Evolutionary conservation across 768 basidiomycete genomes (phyloP).

Genomic region (Mycena leptocephala): DNA sequence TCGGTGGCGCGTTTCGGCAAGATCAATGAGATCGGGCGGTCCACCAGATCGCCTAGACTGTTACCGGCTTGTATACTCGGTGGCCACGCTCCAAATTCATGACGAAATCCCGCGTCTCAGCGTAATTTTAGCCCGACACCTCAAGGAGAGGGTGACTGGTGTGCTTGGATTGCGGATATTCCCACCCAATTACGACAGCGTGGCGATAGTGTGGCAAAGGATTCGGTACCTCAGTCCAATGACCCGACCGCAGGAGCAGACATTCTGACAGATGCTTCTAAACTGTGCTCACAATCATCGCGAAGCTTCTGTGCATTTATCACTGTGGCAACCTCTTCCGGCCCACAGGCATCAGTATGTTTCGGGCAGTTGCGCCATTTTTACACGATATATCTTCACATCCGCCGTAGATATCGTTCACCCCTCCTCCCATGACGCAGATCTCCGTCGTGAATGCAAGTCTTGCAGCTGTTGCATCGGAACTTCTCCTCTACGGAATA

Average conservation of each 20-base stretch:
- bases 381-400: not conserved
- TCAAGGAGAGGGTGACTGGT: not conserved
- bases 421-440: not conserved
- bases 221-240: not conserved
- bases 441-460: not conserved
- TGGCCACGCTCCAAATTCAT: not conserved
- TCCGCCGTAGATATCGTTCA: not conserved
- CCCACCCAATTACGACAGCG: not conserved
- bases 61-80: not conserved
- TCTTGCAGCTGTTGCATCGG: not conserved
- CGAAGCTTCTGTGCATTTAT: not conserved
- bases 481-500: not conserved
- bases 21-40: not conserved
- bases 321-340: not conserved
- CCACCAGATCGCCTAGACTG: not conserved
- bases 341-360: not conserved
- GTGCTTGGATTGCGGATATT: not conserved
- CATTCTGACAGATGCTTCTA: not conserved
- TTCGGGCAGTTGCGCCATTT: not conserved
- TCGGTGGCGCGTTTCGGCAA: not conserved
- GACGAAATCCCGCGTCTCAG: not conserved
- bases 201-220: not conserved
- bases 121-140: not conserved
- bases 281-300: not conserved
- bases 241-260: not conserved